Base-by-base conservation (phyloP, 1,139 yeast genomes). In the Debaryomycetaceae sp. region DNA sequence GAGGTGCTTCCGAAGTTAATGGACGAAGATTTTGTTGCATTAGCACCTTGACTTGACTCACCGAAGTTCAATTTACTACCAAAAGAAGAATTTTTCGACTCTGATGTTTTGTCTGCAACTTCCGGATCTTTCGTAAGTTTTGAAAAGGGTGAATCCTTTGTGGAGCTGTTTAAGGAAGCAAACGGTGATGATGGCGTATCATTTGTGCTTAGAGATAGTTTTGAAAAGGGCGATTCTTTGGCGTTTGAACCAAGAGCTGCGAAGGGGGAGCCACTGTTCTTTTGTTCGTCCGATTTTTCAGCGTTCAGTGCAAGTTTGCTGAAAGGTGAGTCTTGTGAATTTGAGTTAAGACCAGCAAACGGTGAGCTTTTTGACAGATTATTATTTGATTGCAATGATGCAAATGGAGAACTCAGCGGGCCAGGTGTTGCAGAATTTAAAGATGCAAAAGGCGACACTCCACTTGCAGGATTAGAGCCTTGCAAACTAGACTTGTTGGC, bases 271-370 rank as follows among this genome's bases (percentile, higher is more conserved):
- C 11, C 11, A 8, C 11, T 11, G 3, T 27, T 11, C 11, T 14
- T n/a, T 13, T 23, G 22, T 37, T 11, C 39, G 9, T 34, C 13
- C 4, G 36, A 13, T 3, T 9, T 14, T 11, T 33, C 24, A 22
- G 36, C 13, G 8, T 24, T 34, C 14, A 24, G 9, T n/a, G 24
- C 24, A 27, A 27, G 31, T 8, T 27, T 11, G 9, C 42, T 48
- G 38, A 49, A 49, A 27, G 52, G 49, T n/a, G 51, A 48, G 14
- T 42, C 40, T n/a, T 38, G 33, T 33, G 38, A 9, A n/a, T 34
- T 34, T 17, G 30, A 20, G 35, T 22, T 30, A 5, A 43, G 27
- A 4, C 23, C 11, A 7, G 13, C 42, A 36, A 45, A 42, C 34
- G 45, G 42, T 6, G 43, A 37, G n/a, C 27, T 6, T 20, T 38